Base-by-base conservation (phyloP, 768 basidiomycete species). In the Suillus occidentalis region DNA sequence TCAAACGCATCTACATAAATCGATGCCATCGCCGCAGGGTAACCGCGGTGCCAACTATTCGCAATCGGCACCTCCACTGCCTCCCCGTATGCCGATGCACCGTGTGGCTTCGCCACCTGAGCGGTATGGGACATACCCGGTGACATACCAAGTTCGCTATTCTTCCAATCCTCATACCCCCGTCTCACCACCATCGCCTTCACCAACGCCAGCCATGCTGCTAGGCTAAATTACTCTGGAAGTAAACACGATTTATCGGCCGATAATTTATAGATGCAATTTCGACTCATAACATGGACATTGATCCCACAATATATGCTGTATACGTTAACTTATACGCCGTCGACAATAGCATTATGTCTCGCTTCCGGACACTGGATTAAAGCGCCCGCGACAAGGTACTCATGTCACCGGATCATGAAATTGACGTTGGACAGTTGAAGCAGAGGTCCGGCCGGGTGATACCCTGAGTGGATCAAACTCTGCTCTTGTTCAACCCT, bases 21-120 rank as follows among this genome's bases (percentile, higher is more conserved):
- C 82, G 6, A 81, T 81, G 5, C 82, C 81, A 1, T 76, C 80
- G 0, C 82, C 80, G 0, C 82, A 81, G 63, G 68, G 79, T 5
- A 81, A 78, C 67, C 81, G 80, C 61, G 79, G 80, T 18, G 58
- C 61, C 22, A 78, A 79, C n/a, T 81, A 82, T 65, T 66, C 72
- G 18, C 81, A 82, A 64, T 66, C 72, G 18, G 76, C 77, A 6
- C 78, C 78, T 6, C 76, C 78, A 14, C 74, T 80, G 2, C 62
- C 69, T 22, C 49, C 58, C 18, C 65, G 61, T 6, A 6, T 39
- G 12, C 56, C 65, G 6, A 49, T n/a, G 10, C 56, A 67, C 9
- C 6, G 37, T 37, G 18, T 47, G 14, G 63, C 50, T 61, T 50
- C 20, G 6, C 61, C 40, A 31, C 36, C 49, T 49, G 61, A 63